These are phyloP conservation scores for Alternaria conjuncta DNA, from an alignment of 2,329 filamentous ascomycete genomes.

Conservation along the genomic window DNA sequence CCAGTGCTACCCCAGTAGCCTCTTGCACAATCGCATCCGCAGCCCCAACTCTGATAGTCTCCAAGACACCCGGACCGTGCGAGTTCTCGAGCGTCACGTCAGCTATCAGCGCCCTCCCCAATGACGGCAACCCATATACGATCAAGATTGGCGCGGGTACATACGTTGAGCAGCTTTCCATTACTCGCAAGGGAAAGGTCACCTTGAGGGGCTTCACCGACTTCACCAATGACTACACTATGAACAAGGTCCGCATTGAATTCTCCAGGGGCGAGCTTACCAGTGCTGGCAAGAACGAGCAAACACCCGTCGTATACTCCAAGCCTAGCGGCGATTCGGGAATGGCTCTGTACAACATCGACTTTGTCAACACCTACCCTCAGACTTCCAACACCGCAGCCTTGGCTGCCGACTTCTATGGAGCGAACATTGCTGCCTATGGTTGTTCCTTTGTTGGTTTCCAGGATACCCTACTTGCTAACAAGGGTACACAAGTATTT, in stretches of 20 bases:
- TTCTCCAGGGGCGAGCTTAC: slow-evolving; percentile 51
- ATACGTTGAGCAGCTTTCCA: slow-evolving; percentile 52
- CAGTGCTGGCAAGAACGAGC: slow-evolving; percentile 50
- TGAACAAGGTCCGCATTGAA: slow-evolving; percentile 50
- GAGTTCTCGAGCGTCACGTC: slow-evolving; percentile 53
- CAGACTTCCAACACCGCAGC: slow-evolving; percentile 42
- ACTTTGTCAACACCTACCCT: slow-evolving; percentile 50
- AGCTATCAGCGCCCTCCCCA: slow-evolving; percentile 54
- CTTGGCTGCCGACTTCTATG: slow-evolving; percentile 57
- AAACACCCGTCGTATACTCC: slow-evolving; percentile 54
- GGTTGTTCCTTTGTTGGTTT: slow-evolving; percentile 60
- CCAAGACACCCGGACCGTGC: slow-evolving; percentile 32
- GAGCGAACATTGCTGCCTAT: slow-evolving; percentile 60
- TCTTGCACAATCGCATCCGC: slow-evolving; percentile 40
- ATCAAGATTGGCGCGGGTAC: slow-evolving; percentile 52
- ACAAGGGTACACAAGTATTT: slow-evolving; percentile 61
- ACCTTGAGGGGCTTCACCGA: slow-evolving; percentile 49
- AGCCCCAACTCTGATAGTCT: slow-evolving; percentile 46
- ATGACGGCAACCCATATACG: slow-evolving; percentile 49
- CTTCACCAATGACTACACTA: slow-evolving; percentile 41
- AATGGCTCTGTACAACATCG: slow-evolving; percentile 36
- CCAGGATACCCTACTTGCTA: slow-evolving; percentile 57
- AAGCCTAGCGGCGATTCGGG: slow-evolving; percentile 41
- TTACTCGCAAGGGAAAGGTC: slow-evolving; percentile 52
- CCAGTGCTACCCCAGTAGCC: slow-evolving; percentile 7